phyloP scores from a whole-genome alignment of 1,284 basidiomycete genomes.

The Jaminaea rosea region DNA sequence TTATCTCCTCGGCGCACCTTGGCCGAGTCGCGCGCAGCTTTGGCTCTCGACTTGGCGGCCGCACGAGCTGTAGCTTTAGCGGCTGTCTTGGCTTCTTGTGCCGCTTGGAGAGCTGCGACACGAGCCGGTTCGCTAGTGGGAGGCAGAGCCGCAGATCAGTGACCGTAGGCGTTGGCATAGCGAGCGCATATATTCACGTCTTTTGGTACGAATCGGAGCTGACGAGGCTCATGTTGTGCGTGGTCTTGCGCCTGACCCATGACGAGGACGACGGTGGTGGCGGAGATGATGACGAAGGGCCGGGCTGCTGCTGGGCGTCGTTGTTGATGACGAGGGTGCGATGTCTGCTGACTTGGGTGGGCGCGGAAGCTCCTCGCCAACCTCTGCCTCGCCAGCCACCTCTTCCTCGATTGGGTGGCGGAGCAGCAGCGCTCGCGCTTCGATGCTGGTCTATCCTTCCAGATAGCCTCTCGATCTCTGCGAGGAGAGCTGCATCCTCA shows the following conservation, averaged over 20 bases:
- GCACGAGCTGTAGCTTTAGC: not conserved
- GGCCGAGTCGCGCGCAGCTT: not conserved
- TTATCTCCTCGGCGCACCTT: constrained; percentile 29
- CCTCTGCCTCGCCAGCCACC: not conserved
- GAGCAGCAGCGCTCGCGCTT: not conserved
- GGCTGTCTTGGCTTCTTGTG: constrained; percentile 17
- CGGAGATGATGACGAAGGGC: not conserved
- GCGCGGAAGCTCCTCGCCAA: not conserved
- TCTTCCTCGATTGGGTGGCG: not conserved
- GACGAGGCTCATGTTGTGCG: constrained; percentile 37
- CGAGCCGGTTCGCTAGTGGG: constrained; percentile 24
- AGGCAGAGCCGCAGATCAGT: not conserved
- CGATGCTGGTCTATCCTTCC: not conserved
- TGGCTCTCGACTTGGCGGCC: constrained; percentile 5
- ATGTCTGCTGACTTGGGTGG: constrained; percentile 9
- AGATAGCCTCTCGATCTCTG: not conserved
- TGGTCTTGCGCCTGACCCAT: constrained; percentile 38
- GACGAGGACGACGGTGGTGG: not conserved
- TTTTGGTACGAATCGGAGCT: constrained; percentile 27
- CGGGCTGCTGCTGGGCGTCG: not conserved
- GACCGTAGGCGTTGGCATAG: not conserved
- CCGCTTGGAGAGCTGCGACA: constrained; percentile 26
- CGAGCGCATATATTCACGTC: constrained; percentile 8
- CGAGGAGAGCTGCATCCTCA: not conserved
- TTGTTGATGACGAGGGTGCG: constrained; percentile 23